Base-by-base conservation (phyloP, 148 eudicot species). In the Euryodendron excelsum region DNA sequence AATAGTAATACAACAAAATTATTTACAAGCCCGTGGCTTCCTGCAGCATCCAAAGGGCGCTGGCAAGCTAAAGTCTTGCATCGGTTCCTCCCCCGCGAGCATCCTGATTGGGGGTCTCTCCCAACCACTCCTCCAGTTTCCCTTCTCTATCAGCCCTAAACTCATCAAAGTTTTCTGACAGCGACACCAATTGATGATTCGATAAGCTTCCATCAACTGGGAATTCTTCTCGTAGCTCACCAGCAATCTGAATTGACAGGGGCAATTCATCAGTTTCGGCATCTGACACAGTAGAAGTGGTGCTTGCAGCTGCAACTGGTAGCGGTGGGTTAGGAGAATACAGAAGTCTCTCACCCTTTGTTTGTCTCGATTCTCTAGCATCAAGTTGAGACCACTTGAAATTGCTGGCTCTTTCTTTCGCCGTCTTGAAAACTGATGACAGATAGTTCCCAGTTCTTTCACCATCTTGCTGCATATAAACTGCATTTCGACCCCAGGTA, bases 71-170 rank as follows among this genome's bases (percentile, higher is more conserved):
- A 75, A 68, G 44, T 21, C 53, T 33, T 50, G 72, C 77, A 77
- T 67, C 69, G 17, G 45, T 58, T 68, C 78, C 55, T 67, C 36
- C 59, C 41, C 30, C 30, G 20, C 56, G 31, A 52, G 65, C 53
- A 64, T 25, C 56, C 68, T 76, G 61, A 28, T 58, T 72, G 31
- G 64, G 52, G 12, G 58, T 59, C 62, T 78, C 85, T 81, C 84
- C 84, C 69, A 90, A 81, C 97, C 98, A 94, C 50, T 88, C 89
- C 74, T 92, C 94, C 27, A 94, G 78, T 79, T 80, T 90, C 27
- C 91, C 90, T 83, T 92, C 98, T 84, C 66, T 89, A 69, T 84
- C 92, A 21, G 90, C 89, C 81, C 82, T 94, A 50, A 92, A 91
- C 72, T 86, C 90, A n/a, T 94, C 89, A 69, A 41, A 94, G 44